phyloP scores from a whole-genome alignment of 1,284 basidiomycete genomes.

The Vanrija sp. region DNA sequence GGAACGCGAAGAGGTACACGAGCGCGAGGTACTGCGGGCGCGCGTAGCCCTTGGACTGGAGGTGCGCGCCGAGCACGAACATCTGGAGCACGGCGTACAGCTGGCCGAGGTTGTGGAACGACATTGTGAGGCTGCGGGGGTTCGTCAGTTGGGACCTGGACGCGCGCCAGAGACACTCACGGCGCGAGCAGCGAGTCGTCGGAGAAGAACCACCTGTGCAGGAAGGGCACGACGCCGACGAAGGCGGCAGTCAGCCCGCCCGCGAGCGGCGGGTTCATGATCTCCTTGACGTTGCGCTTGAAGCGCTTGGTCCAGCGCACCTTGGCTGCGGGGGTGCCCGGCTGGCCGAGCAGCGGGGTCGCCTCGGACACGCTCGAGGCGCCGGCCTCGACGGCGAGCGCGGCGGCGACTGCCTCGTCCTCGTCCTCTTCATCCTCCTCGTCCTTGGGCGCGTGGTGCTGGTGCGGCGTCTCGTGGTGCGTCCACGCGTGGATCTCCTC shows the following conservation, averaged over 20 bases:
- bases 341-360: no score
- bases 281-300: conserved; percentile 14
- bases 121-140: conserved; percentile 17
- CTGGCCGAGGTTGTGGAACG: conserved; percentile 34
- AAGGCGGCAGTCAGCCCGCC: conserved; percentile 39
- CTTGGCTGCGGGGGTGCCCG: background rate
- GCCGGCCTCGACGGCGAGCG: no score
- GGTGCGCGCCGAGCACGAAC: conserved; percentile 37
- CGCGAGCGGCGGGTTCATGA: conserved; percentile 37
- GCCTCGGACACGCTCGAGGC: no score
- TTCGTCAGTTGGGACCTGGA: background rate
- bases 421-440: background rate
- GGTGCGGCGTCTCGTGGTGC: no score
- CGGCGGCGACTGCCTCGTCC: no score
- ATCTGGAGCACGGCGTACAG: conserved; percentile 45
- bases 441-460: background rate
- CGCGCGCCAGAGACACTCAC: conserved; percentile 11
- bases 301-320: conserved; percentile 5
- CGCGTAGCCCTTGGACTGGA: conserved; percentile 22
- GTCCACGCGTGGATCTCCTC: conserved; percentile 16
- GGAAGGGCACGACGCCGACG: conserved; percentile 34
- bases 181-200: conserved; percentile 24
- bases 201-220: conserved; percentile 33
- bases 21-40: conserved; percentile 23
- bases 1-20: conserved; percentile 38